Percentiles rank a stretch among this genome's conserved stretches.
These are phyloP conservation scores for Saccharomyces jurei DNA, from an alignment of 805 yeast genomes.

Conservation along the genomic window DNA sequence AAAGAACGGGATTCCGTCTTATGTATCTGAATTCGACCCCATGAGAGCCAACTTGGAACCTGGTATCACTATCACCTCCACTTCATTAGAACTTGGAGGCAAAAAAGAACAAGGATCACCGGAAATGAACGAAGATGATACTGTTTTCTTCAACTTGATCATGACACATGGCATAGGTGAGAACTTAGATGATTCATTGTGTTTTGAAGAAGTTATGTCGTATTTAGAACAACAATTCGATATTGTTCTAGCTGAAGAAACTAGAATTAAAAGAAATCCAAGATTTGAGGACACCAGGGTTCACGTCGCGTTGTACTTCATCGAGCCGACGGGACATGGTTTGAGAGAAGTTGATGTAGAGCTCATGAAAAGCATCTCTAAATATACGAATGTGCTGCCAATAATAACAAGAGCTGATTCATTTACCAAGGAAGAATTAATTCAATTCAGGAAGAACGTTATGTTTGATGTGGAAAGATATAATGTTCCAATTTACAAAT, in stretches of 20 bases:
- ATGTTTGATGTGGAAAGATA: slow-evolving; percentile 54
- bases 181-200: slow-evolving; percentile 60
- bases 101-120: slow-evolving; percentile 3
- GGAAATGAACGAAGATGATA: slow-evolving; percentile 16
- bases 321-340: slow-evolving; percentile 74
- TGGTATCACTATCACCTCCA: slow-evolving; percentile 60
- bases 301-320: slow-evolving; percentile 63
- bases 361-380: slow-evolving; percentile 62
- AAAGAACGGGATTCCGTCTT: slow-evolving; percentile 50
- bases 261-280: slow-evolving; percentile 79
- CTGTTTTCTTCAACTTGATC: slow-evolving; percentile 54
- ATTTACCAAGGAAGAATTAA: slow-evolving; percentile 54
- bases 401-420: slow-evolving; percentile 65
- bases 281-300: slow-evolving; percentile 70
- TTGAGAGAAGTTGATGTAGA: slow-evolving; percentile 64
- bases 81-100: slow-evolving; percentile 26
- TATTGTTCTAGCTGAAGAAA: slow-evolving; percentile 74
- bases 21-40: slow-evolving; percentile 57
- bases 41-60: slow-evolving; percentile 54
- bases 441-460: slow-evolving; percentile 51
- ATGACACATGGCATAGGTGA: slow-evolving; percentile 77
- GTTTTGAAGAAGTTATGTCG: slow-evolving; percentile 56
- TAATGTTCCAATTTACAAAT: slow-evolving; percentile 69
- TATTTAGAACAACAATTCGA: slow-evolving; percentile 74
- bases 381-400: slow-evolving; percentile 68